These are phyloP conservation scores for Dinochytrium kinnereticum DNA, from an alignment of 371 early-diverging fungal species.

Conservation along the genomic window DNA sequence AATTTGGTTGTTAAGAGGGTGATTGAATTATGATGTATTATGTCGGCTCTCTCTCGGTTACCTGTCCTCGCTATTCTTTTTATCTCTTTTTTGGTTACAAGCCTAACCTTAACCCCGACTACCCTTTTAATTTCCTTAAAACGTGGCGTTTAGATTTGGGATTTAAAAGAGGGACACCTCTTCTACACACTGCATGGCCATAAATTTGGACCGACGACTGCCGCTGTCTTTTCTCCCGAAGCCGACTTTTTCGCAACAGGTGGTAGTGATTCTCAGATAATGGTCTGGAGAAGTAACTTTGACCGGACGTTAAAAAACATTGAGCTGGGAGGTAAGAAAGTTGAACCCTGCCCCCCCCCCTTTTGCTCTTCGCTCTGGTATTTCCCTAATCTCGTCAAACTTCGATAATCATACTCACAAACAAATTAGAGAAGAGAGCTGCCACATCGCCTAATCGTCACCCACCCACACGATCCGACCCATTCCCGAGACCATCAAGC, in stretches of 20 bases:
- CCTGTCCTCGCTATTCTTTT: not conserved
- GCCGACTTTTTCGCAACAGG: constrained; percentile 60
- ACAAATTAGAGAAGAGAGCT: not conserved
- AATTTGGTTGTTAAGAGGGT: too few species aligned
- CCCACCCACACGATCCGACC: not conserved
- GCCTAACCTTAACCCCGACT: not conserved
- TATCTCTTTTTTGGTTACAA: not conserved
- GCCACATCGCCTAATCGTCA: not conserved
- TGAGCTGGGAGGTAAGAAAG: not conserved
- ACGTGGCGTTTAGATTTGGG: constrained; percentile 51
- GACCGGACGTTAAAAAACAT: constrained; percentile 26
- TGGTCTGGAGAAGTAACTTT: constrained; percentile 63
- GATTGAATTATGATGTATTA: too few species aligned
- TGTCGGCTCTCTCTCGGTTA: too few species aligned
- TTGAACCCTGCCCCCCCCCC: not conserved
- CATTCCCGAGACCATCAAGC: not conserved
- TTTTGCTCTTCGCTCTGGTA: not conserved
- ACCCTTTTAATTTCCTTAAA: not conserved
- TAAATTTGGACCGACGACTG: constrained; percentile 55
- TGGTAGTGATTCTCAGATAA: constrained; percentile 57
- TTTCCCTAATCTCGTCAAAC: too few species aligned
- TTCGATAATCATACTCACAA: too few species aligned
- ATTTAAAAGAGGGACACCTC: constrained; percentile 60
- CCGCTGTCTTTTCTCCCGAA: constrained; percentile 54
- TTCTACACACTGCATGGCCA: constrained; percentile 65